These are phyloP conservation scores for Trichoderma reesei DNA, from an alignment of 495 filamentous ascomycete genomes.

Conservation along the genomic window DNA sequence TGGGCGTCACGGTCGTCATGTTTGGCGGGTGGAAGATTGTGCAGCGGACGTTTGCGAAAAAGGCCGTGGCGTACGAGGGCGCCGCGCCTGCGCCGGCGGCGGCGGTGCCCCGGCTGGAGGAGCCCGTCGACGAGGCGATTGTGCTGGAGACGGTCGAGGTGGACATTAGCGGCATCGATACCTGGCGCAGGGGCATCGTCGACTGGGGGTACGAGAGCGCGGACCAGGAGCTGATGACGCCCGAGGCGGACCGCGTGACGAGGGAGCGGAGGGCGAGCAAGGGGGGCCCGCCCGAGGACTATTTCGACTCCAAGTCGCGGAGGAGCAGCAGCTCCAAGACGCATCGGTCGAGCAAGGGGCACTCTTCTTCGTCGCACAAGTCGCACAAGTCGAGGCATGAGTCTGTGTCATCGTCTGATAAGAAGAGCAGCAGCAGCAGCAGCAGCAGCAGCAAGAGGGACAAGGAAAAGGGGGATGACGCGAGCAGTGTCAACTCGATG, in stretches of 20 bases:
- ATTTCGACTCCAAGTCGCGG: constrained; percentile 15
- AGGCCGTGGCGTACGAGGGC: constrained; percentile 42
- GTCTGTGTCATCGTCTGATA: constrained; percentile 14
- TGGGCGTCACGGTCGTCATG: constrained; percentile 85
- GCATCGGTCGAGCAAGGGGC: constrained; percentile 9
- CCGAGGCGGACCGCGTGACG: constrained; percentile 54
- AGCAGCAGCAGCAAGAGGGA: constrained; percentile 22
- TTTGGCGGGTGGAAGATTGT: constrained; percentile 96
- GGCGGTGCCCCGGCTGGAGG: constrained; percentile 1
- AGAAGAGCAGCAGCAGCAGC: constrained; percentile 19
- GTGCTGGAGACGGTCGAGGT: constrained; percentile 28
- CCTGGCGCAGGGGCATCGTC: constrained; percentile 72
- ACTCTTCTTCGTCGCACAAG: not conserved
- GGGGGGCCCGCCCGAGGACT: not conserved
- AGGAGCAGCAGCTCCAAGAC: constrained; percentile 19
- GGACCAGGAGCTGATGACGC: constrained; percentile 80
- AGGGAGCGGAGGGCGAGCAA: constrained; percentile 16
- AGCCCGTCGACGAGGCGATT: constrained; percentile 37
- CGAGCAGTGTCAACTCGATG: constrained; percentile 17
- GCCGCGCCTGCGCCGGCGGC: constrained; percentile 6
- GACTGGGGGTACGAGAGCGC: constrained; percentile 59
- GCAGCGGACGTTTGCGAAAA: constrained; percentile 53
- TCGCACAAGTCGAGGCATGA: constrained; percentile 12
- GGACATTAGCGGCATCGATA: constrained; percentile 59
- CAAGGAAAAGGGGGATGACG: constrained; percentile 20